These are phyloP conservation scores for Curvularia sp. DNA, from an alignment of 2,329 filamentous ascomycete species.

Conservation along the genomic window DNA sequence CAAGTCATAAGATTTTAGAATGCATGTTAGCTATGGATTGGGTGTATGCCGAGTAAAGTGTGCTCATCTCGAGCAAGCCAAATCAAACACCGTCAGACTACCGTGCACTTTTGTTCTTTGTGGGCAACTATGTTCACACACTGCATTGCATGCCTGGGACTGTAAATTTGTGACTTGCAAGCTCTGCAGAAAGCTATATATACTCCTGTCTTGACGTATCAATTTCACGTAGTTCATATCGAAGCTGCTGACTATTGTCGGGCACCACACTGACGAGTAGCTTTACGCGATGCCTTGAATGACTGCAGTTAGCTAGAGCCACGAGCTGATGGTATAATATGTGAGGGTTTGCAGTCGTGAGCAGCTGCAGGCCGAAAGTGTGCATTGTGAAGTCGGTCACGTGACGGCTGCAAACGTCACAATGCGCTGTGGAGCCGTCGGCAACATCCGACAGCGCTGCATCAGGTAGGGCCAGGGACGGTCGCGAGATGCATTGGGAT, in stretches of 20 bases:
- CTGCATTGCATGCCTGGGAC: background rate
- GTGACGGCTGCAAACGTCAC: slow-evolving; percentile 1
- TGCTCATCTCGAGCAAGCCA: slow-evolving; percentile 33
- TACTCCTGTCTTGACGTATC: background rate
- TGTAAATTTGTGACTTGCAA: background rate
- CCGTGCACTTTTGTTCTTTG: background rate
- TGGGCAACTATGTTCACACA: background rate
- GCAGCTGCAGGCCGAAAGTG: background rate
- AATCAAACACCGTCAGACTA: slow-evolving; percentile 17
- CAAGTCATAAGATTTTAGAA: slow-evolving; percentile 35
- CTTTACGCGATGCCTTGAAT: background rate
- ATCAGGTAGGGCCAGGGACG: background rate
- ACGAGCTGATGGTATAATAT: too few species aligned
- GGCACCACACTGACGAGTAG: background rate
- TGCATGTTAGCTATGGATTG: slow-evolving; percentile 33
- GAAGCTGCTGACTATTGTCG: background rate
- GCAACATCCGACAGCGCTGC: slow-evolving; percentile 1
- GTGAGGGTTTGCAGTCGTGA: background rate
- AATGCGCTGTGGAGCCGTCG: background rate
- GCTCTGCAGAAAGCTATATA: background rate
- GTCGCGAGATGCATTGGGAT: background rate
- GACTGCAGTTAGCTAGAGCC: background rate
- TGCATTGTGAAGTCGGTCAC: background rate
- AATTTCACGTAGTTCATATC: background rate
- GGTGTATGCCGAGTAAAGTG: slow-evolving; percentile 45